Conservation (phyloP, 129 eudicot species). For the Pittosporum tobira region DNA sequence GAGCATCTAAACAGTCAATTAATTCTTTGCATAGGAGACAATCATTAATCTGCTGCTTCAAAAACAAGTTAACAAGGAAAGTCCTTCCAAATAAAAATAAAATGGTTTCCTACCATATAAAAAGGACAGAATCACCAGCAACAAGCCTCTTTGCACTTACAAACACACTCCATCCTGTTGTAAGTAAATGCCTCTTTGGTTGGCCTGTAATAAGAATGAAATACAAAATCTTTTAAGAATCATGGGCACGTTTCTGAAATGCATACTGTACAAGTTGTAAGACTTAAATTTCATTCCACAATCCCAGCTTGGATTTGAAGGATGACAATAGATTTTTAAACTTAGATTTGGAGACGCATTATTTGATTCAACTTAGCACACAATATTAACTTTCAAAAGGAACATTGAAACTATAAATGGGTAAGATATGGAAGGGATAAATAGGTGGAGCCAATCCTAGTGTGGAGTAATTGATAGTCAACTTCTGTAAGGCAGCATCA, state of each 20-base stretch:
- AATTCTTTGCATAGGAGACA: background rate
- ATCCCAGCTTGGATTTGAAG: background rate
- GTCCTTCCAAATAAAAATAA: background rate
- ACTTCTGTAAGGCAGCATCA: too few relatives aligned
- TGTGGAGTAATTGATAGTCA: too few relatives aligned
- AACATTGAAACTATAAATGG: too few relatives aligned
- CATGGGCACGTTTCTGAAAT: too few relatives aligned
- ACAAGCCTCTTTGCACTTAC: conserved; percentile 92
- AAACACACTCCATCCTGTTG: conserved; percentile 97
- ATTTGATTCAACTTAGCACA: background rate
- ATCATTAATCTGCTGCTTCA: background rate
- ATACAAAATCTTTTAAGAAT: background rate
- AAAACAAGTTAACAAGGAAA: background rate
- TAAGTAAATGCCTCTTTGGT: conserved; percentile 91
- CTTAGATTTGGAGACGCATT: background rate
- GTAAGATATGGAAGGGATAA: too few relatives aligned
- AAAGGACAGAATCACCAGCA: conserved; percentile 88
- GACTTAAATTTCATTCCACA: background rate
- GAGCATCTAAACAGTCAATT: background rate
- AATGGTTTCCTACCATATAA: conserved; percentile 58
- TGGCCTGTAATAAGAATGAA: conserved; percentile 51
- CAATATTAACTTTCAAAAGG: too few relatives aligned
- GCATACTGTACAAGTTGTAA: too few relatives aligned
- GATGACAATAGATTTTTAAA: background rate
- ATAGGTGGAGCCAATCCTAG: too few relatives aligned